phyloP scores from a whole-genome alignment of 257 asterid species.

The Misopates orontium region DNA sequence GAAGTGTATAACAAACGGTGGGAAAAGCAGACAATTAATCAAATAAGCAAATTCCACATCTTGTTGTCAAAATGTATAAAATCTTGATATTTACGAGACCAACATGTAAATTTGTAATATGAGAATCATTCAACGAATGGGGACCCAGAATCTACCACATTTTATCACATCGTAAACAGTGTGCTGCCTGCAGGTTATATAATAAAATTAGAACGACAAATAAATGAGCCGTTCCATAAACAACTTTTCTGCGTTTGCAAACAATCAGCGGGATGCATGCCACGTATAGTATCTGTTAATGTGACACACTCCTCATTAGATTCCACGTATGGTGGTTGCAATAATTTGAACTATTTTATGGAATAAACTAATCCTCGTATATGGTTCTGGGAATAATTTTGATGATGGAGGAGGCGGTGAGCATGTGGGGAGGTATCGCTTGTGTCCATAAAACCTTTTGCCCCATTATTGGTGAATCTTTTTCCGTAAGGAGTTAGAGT shows the following conservation, averaged over 20 bases:
- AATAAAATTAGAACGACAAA: slow-evolving; percentile 43
- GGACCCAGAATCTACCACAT: not conserved
- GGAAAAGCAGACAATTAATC: too few species aligned
- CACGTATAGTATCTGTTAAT: slow-evolving; percentile 40
- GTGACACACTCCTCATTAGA: slow-evolving; percentile 36
- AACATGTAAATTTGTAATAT: not conserved
- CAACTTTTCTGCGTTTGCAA: slow-evolving; percentile 4
- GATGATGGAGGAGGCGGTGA: slow-evolving; percentile 7
- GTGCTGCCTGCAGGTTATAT: too few species aligned
- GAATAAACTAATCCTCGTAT: not conserved
- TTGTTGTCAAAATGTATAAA: not conserved
- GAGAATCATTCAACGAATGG: not conserved
- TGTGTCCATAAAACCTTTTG: not conserved
- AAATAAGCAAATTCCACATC: too few species aligned
- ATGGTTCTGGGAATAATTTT: slow-evolving; percentile 13
- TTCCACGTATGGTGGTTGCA: slow-evolving; percentile 40
- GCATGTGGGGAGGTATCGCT: slow-evolving; percentile 25
- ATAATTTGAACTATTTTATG: not conserved
- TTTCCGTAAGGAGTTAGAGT: too few species aligned
- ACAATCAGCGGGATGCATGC: slow-evolving; percentile 17
- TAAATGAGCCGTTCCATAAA: slow-evolving; percentile 31
- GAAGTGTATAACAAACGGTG: too few species aligned
- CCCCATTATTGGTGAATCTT: not conserved
- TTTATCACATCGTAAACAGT: not conserved
- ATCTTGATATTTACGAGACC: slow-evolving; percentile 2